Conservation (phyloP, 371 early-diverging fungal genomes). For the Apophysomyces sp. region DNA sequence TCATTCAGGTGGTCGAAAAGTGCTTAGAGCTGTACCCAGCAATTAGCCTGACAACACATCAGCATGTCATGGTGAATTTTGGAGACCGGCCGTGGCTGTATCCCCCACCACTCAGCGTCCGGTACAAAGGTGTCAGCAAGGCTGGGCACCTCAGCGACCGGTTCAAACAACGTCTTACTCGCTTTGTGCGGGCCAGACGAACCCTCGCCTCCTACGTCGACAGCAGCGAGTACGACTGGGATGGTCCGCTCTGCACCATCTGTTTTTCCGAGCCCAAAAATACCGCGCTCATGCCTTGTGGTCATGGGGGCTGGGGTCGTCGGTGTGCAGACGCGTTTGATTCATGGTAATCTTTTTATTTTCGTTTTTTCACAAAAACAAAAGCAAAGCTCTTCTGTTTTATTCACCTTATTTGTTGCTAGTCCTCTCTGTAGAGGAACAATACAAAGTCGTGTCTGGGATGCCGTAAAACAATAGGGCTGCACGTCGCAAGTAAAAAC, state of each 20-base stretch:
- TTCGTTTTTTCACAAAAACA: background rate
- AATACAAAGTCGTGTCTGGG: constrained; percentile 10
- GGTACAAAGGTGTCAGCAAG: constrained; percentile 30
- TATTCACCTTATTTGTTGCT: constrained; percentile 12
- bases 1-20: background rate
- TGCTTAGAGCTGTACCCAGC: constrained; percentile 46
- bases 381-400: background rate
- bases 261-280: constrained; percentile 47
- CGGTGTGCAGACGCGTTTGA: constrained; percentile 35
- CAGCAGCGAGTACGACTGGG: constrained; percentile 22
- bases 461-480: background rate
- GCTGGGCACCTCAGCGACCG: constrained; percentile 23
- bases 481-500: no score
- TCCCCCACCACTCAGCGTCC: constrained; percentile 30
- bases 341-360: constrained; percentile 29
- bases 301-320: constrained; percentile 41
- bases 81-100: constrained; percentile 51
- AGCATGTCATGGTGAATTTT: constrained; percentile 44
- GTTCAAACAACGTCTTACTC: constrained; percentile 22
- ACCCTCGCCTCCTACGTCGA: constrained; percentile 2
- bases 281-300: constrained; percentile 39
- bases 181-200: constrained; percentile 17
- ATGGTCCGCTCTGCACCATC: constrained; percentile 40
- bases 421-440: constrained; percentile 28
- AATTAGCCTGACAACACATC: constrained; percentile 44